phyloP scores from a whole-genome alignment of 2,329 filamentous ascomycete genomes.

The Rutstroemia sp. region DNA sequence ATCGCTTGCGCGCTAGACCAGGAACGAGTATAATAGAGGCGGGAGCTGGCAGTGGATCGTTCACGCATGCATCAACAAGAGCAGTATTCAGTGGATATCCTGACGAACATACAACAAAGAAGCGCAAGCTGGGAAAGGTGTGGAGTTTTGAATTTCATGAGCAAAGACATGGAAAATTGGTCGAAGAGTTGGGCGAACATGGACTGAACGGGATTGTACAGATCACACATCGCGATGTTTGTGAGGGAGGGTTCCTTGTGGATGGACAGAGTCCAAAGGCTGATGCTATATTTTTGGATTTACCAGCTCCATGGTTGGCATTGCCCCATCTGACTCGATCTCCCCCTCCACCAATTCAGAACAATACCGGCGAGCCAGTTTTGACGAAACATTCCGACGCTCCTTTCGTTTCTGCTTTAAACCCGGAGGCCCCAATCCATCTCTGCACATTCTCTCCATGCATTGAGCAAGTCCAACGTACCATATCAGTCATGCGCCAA shows the following conservation, averaged over 20 bases:
- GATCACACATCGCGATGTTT: slow-evolving; percentile 74
- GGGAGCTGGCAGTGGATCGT: slow-evolving; percentile 74
- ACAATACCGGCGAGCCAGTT: slow-evolving; percentile 9
- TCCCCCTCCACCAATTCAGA: slow-evolving; percentile 22
- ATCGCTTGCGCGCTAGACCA: slow-evolving; percentile 66
- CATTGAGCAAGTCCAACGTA: slow-evolving; percentile 90
- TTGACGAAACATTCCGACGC: not conserved
- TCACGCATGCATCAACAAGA: slow-evolving; percentile 70
- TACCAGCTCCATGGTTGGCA: slow-evolving; percentile 76
- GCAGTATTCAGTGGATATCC: slow-evolving; percentile 70
- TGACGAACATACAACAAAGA: slow-evolving; percentile 30
- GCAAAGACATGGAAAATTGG: slow-evolving; percentile 61
- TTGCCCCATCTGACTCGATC: slow-evolving; percentile 65
- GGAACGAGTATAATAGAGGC: slow-evolving; percentile 72
- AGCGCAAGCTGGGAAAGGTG: slow-evolving; percentile 53
- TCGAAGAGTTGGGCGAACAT: slow-evolving; percentile 62
- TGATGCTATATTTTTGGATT: slow-evolving; percentile 68
- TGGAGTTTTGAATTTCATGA: slow-evolving; percentile 81
- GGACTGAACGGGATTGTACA: slow-evolving; percentile 58
- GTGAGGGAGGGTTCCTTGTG: slow-evolving; percentile 64
- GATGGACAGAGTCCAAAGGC: slow-evolving; percentile 50
- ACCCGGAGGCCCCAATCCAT: slow-evolving; percentile 63
- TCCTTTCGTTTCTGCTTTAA: slow-evolving; percentile 54
- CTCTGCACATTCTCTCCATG: slow-evolving; percentile 96
- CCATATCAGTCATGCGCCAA: slow-evolving; percentile 70